Conservation (phyloP, 208 protist genomes). For the Porcisia hertigi region DNA sequence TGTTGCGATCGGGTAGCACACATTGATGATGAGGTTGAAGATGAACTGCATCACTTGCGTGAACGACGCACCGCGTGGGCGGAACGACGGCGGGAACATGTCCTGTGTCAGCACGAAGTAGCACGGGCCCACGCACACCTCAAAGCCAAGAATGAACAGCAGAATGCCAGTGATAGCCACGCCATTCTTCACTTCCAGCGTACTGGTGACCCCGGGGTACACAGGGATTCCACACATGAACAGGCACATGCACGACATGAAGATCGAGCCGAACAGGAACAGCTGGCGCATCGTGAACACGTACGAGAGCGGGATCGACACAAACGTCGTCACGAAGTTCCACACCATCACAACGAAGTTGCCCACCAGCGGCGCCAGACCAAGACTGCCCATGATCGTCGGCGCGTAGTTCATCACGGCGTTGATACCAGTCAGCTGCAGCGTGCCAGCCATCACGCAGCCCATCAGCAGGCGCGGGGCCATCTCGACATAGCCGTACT, state of each 20-base stretch:
- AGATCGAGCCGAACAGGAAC: slow-evolving; percentile 60
- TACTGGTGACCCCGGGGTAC: slow-evolving; percentile 65
- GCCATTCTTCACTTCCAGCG: slow-evolving; percentile 46
- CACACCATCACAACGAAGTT: slow-evolving; percentile 86
- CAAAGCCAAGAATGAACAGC: slow-evolving; percentile 78
- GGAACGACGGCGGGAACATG: slow-evolving; percentile 83
- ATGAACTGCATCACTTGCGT: slow-evolving; percentile 75
- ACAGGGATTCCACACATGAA: slow-evolving; percentile 82
- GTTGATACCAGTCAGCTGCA: slow-evolving; percentile 88
- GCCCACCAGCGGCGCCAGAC: slow-evolving; percentile 65
- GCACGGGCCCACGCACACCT: slow-evolving; percentile 76
- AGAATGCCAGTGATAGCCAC: slow-evolving; percentile 81
- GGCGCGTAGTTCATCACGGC: slow-evolving; percentile 89
- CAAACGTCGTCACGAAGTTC: slow-evolving; percentile 87
- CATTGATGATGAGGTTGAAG: slow-evolving; percentile 90
- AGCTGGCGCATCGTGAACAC: slow-evolving; percentile 75
- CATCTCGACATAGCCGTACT: slow-evolving; percentile 62
- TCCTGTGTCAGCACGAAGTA: slow-evolving; percentile 85
- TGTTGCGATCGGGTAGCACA: slow-evolving; percentile 81
- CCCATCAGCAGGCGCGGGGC: slow-evolving; percentile 48
- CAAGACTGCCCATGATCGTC: slow-evolving; percentile 69
- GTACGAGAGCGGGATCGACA: slow-evolving; percentile 65
- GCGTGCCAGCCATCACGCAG: slow-evolving; percentile 51
- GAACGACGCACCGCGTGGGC: slow-evolving; percentile 64
- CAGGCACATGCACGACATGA: slow-evolving; percentile 71